These are phyloP conservation scores for Hericium rajendrae DNA, from an alignment of 768 basidiomycete species.

Conservation along the genomic window DNA sequence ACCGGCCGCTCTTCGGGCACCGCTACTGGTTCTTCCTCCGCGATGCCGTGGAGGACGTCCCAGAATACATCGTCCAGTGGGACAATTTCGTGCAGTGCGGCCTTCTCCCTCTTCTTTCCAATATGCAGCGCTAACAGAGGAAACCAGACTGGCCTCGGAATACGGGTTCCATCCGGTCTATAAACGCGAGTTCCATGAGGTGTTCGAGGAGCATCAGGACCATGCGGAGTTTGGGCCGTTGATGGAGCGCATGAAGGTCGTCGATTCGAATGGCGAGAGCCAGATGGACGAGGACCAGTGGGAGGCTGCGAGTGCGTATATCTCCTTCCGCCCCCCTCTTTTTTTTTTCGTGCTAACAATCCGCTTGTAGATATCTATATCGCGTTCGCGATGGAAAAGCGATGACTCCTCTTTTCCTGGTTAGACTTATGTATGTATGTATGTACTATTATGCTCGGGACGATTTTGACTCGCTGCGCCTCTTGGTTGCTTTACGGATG, in stretches of 20 bases:
- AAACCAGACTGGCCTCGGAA: constrained; percentile 66
- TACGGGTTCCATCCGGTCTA: constrained; percentile 69
- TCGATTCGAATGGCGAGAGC: constrained; percentile 77
- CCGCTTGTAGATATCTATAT: constrained; percentile 72
- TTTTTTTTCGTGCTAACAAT: not conserved
- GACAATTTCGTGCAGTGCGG: constrained; percentile 78
- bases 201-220: constrained; percentile 75
- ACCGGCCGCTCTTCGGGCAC: constrained; percentile 70
- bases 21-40: constrained; percentile 89
- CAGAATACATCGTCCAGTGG: constrained; percentile 97
- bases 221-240: constrained; percentile 76
- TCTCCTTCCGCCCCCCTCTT: not conserved
- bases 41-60: constrained; percentile 95
- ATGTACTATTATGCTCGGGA: too few species aligned
- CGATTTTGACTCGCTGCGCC: too few species aligned
- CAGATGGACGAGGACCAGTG: constrained; percentile 93
- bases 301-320: constrained; percentile 91
- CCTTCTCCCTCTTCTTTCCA: constrained; percentile 3
- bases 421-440: too few species aligned
- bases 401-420: constrained; percentile 15
- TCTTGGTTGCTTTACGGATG: too few species aligned
- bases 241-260: constrained; percentile 84
- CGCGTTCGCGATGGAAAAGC: constrained; percentile 85
- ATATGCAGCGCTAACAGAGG: constrained; percentile 5
- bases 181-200: constrained; percentile 83